Evolutionary conservation across 2,329 filamentous ascomycete genomes (phyloP), one percentile per base, ranked within the genome.

Genomic region (Elsinoe perseae): DNA sequence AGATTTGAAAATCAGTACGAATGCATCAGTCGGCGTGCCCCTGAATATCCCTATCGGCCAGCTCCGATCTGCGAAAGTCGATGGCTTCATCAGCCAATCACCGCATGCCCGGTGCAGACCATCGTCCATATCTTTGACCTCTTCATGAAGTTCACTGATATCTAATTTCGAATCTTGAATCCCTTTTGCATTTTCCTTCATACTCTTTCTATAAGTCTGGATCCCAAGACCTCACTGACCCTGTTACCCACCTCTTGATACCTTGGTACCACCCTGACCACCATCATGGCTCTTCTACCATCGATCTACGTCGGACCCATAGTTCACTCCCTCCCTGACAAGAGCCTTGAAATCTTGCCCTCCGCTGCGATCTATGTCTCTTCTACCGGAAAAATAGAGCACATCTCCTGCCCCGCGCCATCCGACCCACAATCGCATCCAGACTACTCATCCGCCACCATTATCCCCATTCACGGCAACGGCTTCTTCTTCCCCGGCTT

Each of bases 401-500:
- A 44, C 48, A 52, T 52, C 44, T 16, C 25, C n/a, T 4, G 9
- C 44, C 3, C 25, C 21, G 7, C 25, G 2, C 56, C 65, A 4
- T 64, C 67, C 27, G 59, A 61, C 32, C 56, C 57, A 7, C 59
- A 63, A 56, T 50, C 72, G 58, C 4, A 36, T 3, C 5, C 32
- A 36, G 61, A 68, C 61, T 77, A 74, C 73, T 54, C 72, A 66
- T 59, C 72, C 61, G 65, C 70, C 36, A 63, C 75, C 66, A 60
- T 70, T 1, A 64, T 77, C 3, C 56, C 55, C 6, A 62, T 69
- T 38, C 65, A 69, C 42, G 73, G 75, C 3, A 78, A 78, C 9
- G 80, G 86, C 56, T 92, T 92, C 73, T 90, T 89, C 75, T 92
- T 93, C 64, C 88, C 88, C 0, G 88, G 88, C 4, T 90, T 92